Evolutionary conservation across 148 eudicot species (phyloP).

Genomic region (Arbutus unedo): DNA sequence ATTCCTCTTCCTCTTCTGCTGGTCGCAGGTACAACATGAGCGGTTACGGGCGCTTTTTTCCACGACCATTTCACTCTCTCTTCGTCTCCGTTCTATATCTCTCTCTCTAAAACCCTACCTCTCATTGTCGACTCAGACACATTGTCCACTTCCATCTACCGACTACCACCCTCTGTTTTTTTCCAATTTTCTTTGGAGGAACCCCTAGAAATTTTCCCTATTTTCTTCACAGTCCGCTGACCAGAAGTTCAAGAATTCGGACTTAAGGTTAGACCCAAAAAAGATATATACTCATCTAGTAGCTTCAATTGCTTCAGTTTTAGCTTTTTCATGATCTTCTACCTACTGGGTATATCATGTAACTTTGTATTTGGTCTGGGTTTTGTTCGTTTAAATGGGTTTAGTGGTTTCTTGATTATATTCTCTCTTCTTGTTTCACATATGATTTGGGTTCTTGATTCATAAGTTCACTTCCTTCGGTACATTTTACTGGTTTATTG

Average conservation of each 20-base stretch:
- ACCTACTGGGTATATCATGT: background rate
- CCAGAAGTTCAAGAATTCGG: background rate
- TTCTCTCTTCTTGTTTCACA: too few species aligned
- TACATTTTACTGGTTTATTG: too few species aligned
- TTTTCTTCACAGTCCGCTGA: constrained; percentile 2
- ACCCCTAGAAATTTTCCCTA: background rate
- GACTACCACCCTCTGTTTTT: too few species aligned
- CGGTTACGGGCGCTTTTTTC: background rate
- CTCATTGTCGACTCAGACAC: background rate
- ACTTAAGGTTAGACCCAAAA: constrained; percentile 10
- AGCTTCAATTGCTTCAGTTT: background rate
- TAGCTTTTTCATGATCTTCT: background rate
- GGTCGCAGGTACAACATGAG: background rate
- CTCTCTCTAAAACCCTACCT: background rate
- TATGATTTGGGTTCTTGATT: too few species aligned
- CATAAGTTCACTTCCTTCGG: too few species aligned
- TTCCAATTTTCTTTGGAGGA: too few species aligned
- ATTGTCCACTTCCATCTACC: background rate
- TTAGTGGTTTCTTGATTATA: background rate
- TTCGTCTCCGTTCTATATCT: background rate
- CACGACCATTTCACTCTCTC: background rate
- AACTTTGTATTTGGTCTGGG: background rate
- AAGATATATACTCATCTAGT: background rate
- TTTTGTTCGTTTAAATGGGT: constrained; percentile 9
- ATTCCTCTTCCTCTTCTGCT: background rate